A percentile compares a stretch with the other conserved stretches of the same genome.
Evolutionary conservation across 805 yeast genomes (phyloP).

Genomic region (Saccharomycopsis babjevae): DNA sequence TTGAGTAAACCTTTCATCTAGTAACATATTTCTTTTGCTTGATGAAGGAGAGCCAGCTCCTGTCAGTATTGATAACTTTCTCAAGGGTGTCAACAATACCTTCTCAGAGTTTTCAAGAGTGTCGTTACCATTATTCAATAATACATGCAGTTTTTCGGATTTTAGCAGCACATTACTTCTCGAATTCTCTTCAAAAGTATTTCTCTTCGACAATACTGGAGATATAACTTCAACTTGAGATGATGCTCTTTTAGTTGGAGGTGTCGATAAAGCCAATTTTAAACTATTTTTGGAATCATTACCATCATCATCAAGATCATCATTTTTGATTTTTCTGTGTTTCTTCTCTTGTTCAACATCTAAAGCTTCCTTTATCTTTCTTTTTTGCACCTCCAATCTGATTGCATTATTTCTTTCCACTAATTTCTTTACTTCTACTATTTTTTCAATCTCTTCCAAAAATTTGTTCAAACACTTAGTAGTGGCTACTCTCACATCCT

Average conservation of each 20-base stretch:
- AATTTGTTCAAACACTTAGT: conserved; percentile 65
- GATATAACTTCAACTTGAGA: not conserved
- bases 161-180: not conserved
- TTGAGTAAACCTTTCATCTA: not conserved
- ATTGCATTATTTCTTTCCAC: conserved; percentile 28
- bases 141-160: not conserved
- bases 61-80: not conserved
- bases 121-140: not conserved
- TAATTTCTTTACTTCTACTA: conserved; percentile 56
- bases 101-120: not conserved
- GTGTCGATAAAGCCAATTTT: conserved; percentile 4
- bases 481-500: conserved; percentile 81
- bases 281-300: conserved; percentile 15
- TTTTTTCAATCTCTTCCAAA: conserved; percentile 67
- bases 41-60: conserved; percentile 1
- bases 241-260: not conserved
- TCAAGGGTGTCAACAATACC: not conserved
- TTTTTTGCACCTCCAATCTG: conserved; percentile 12
- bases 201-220: not conserved
- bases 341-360: conserved; percentile 18
- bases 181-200: not conserved
- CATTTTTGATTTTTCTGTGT: conserved; percentile 6
- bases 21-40: not conserved
- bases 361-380: not conserved
- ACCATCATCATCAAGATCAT: not conserved